Percentiles rank a stretch among this genome's conserved stretches.
phyloP scores from a whole-genome alignment of 2,329 filamentous ascomycete genomes.

The Chrysoporthe cubensis region DNA sequence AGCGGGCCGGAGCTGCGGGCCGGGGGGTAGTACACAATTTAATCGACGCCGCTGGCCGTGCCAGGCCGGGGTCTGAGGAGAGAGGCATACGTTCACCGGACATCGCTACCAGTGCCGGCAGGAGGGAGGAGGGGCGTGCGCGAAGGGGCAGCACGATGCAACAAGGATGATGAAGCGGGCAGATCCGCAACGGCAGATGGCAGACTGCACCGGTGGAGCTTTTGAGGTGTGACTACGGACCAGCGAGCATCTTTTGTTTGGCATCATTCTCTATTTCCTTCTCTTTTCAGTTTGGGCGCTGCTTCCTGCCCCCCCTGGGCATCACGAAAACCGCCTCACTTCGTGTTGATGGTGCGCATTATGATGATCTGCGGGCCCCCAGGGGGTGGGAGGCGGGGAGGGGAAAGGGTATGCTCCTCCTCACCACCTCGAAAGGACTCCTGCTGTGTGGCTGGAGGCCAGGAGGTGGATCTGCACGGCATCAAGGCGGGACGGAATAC shows the following conservation, averaged over 20 bases:
- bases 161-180: constrained; percentile 1
- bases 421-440: no score
- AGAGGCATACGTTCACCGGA: neutral
- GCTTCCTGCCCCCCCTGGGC: neutral
- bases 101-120: neutral
- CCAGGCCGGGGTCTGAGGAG: neutral
- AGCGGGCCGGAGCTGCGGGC: neutral
- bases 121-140: constrained; percentile 1
- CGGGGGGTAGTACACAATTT: neutral
- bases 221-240: constrained; percentile 20
- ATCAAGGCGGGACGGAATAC: neutral
- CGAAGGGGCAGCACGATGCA: constrained; percentile 1
- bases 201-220: constrained; percentile 29
- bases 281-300: neutral
- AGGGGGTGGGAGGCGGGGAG: no score
- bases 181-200: neutral
- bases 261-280: neutral
- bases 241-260: constrained; percentile 26
- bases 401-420: neutral
- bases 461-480: neutral
- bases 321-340: neutral
- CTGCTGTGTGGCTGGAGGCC: no score
- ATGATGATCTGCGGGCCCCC: neutral
- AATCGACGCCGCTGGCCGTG: constrained; percentile 7
- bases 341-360: neutral